Conservation (phyloP, 176 grass and related monocot genomes). For the Aegilops longissima region DNA sequence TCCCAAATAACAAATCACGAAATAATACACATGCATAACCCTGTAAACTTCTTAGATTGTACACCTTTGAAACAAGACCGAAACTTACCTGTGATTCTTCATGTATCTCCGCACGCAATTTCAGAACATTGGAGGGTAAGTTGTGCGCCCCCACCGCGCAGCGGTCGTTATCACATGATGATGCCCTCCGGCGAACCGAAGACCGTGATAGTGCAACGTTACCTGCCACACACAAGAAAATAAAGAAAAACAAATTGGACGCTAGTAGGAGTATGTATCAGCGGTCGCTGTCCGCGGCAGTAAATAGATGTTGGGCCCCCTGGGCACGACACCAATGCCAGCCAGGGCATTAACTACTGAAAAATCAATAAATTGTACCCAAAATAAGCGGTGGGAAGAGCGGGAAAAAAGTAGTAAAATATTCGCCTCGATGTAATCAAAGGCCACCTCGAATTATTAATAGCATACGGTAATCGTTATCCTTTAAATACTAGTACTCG, state of each 20-base stretch:
- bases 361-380: not conserved
- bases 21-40: not conserved
- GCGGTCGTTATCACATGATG: conserved; percentile 38
- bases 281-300: conserved; percentile 29
- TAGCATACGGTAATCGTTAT: not conserved
- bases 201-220: conserved; percentile 35
- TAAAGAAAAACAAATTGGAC: not conserved
- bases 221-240: not conserved
- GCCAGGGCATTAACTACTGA: not conserved
- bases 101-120: not conserved
- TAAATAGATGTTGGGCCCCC: not conserved
- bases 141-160: not conserved
- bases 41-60: too few species aligned
- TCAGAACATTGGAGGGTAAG: not conserved
- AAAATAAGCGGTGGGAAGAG: not conserved
- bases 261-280: conserved; percentile 18
- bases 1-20: not conserved
- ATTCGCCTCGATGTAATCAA: not conserved
- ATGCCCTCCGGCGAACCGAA: not conserved
- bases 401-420: conserved; percentile 22
- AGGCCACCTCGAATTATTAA: not conserved
- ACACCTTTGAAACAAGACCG: too few species aligned
- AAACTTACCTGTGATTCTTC: not conserved
- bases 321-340: conserved; percentile 6
- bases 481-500: conserved; percentile 30